These are phyloP conservation scores for Hirsutella thompsonii DNA, from an alignment of 2,329 filamentous ascomycete species.

Conservation along the genomic window DNA sequence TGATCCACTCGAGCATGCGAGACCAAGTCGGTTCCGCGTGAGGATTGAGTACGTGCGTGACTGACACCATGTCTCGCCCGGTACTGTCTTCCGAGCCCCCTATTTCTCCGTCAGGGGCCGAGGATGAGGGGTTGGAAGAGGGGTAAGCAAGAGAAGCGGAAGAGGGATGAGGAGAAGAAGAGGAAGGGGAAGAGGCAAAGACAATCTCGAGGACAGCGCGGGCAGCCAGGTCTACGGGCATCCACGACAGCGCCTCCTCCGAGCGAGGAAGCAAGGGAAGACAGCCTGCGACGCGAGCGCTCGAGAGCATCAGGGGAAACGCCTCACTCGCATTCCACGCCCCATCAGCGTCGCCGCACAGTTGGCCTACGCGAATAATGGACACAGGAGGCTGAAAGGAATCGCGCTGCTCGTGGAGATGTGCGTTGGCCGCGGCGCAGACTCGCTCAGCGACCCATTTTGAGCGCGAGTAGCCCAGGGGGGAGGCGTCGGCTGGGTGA, in stretches of 20 bases:
- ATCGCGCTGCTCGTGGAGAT: background rate
- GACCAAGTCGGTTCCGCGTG: conserved; percentile 8
- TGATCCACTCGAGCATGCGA: conserved; percentile 10
- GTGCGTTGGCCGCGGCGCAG: conserved; percentile 9
- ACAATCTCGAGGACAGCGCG: conserved; percentile 23
- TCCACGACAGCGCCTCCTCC: conserved; percentile 29
- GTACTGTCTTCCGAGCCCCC: background rate
- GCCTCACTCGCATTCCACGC: conserved; percentile 39
- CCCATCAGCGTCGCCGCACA: conserved; percentile 33
- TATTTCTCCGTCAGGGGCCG: too few species aligned
- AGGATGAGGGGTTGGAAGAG: too few species aligned
- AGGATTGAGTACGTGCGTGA: conserved; percentile 13
- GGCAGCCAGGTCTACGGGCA: conserved; percentile 32
- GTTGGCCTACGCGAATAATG: conserved; percentile 35
- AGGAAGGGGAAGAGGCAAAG: too few species aligned
- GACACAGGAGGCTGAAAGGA: conserved; percentile 6
- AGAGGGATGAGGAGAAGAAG: too few species aligned
- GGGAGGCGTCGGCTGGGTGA: conserved; percentile 11
- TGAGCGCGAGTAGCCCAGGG: conserved; percentile 30
- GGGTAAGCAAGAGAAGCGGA: too few species aligned
- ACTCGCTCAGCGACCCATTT: conserved; percentile 27
- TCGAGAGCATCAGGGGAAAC: conserved; percentile 37
- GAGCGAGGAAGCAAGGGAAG: conserved; percentile 9
- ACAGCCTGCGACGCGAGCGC: conserved; percentile 25
- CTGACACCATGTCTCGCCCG: background rate